These are phyloP conservation scores for Backusella tuberculispora DNA, from an alignment of 192 early-diverging fungal genomes.

Conservation along the genomic window DNA sequence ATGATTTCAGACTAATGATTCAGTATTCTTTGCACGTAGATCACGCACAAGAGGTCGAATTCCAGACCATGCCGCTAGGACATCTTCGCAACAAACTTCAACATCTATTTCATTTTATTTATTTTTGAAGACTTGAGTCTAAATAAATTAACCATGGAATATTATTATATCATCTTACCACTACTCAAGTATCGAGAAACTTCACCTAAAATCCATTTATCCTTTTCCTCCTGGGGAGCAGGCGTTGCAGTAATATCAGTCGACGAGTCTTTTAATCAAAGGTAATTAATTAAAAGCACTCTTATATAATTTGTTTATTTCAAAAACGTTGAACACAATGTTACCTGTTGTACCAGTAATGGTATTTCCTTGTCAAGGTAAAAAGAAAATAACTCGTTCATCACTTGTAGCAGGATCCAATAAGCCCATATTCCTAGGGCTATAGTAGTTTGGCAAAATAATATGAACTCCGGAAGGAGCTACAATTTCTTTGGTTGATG, in stretches of 20 bases:
- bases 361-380: conserved; percentile 96
- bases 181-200: conserved; percentile 38
- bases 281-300: neutral
- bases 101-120: too few species aligned
- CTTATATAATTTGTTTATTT: conserved; percentile 10
- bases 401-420: conserved; percentile 93
- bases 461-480: conserved; percentile 95
- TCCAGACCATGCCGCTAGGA: conserved; percentile 94
- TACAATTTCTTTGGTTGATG: conserved; percentile 79
- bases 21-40: conserved; percentile 89
- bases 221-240: conserved; percentile 88
- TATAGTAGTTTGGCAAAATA: conserved; percentile 94
- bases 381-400: conserved; percentile 95
- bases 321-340: neutral
- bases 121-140: too few species aligned
- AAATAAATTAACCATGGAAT: neutral
- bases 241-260: conserved; percentile 84
- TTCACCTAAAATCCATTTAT: conserved; percentile 94
- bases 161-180: neutral
- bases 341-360: conserved; percentile 90
- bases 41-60: conserved; percentile 97
- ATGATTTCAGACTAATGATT: conserved; percentile 93
- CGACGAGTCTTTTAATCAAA: conserved; percentile 63
- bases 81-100: conserved; percentile 95
- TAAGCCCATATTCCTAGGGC: conserved; percentile 92